Evolutionary conservation across 2,329 filamentous ascomycete species (phyloP), one percentile per base, ranked within the genome.

Genomic region (Talaromyces sp.): DNA sequence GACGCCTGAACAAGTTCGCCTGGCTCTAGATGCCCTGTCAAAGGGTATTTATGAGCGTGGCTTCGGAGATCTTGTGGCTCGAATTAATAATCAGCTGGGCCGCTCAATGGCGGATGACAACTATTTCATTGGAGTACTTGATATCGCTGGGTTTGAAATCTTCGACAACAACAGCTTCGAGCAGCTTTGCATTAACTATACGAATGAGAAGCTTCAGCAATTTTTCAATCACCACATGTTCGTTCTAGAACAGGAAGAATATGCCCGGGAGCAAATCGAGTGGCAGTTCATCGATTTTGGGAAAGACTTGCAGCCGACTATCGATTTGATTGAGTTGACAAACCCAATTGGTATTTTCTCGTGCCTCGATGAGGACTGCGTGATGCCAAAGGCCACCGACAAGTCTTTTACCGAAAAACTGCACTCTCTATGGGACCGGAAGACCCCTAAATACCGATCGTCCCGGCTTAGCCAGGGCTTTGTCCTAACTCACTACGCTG

Each of bases 161-260:
- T 99, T 99, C 65, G 92, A 99, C 64, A 85, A 90, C 66, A 99
- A 99, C 78, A 97, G 93, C 78, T 99, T 99, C 67, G 94, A 99
- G 72, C 94, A 99, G 73, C 82, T 99, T 5, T 99, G 94, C 78
- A 99, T 99, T 82, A 99, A 99, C 75, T 99, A 99, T 75, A 97
- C 95, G 56, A 99, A 99, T 75, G 94, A 99, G 73, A 99, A 97
- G 73, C 84, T 99, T 6, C 94, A 99, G 68, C 94, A 99, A 64
- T 99, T 99, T 73, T 99, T 99, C 83, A 99, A 99, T 67, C 94
- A 99, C 70, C 95, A 99, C 78, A 99, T 99, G 94, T 99, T 99
- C 68, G 94, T 99, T 9, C 80, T 99, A 7, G 94, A 99, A 70
- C 94, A 99, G 68, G 94, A 99, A 72, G 94, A 99, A 71, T 99